These are phyloP conservation scores for Naganishia cerealis DNA, from an alignment of 1,284 basidiomycete genomes.

Conservation along the genomic window DNA sequence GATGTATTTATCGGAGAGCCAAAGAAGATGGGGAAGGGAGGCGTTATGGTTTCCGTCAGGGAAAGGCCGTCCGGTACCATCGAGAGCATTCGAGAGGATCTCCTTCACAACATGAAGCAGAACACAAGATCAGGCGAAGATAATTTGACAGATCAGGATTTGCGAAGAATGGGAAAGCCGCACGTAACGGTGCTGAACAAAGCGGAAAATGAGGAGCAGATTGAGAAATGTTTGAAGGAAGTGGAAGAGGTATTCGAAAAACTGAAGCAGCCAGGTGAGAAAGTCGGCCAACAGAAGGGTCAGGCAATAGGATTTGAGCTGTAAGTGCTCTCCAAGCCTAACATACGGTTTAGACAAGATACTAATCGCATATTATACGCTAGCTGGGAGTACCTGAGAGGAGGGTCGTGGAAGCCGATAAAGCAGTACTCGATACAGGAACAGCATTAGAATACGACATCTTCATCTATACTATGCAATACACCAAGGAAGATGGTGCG, in stretches of 20 bases:
- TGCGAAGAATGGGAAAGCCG: slow-evolving; percentile 36
- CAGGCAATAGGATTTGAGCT: slow-evolving; percentile 30
- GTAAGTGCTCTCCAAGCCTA: slow-evolving; percentile 6
- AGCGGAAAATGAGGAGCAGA: slow-evolving; percentile 37
- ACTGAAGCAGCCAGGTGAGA: slow-evolving; percentile 34
- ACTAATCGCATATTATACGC: not conserved
- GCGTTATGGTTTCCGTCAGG: slow-evolving; percentile 39
- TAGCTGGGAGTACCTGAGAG: slow-evolving; percentile 32
- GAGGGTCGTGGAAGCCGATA: slow-evolving; percentile 31
- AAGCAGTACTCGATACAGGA: slow-evolving; percentile 27
- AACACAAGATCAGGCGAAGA: slow-evolving; percentile 34
- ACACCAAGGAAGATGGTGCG: slow-evolving; percentile 4
- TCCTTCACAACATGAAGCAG: slow-evolving; percentile 35
- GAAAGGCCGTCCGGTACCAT: slow-evolving; percentile 38
- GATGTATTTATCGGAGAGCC: slow-evolving; percentile 41
- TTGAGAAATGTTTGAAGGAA: slow-evolving; percentile 37
- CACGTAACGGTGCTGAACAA: slow-evolving; percentile 43
- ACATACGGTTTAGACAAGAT: too few relatives aligned
- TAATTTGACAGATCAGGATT: slow-evolving; percentile 41
- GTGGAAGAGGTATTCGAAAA: slow-evolving; percentile 35
- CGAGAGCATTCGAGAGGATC: slow-evolving; percentile 35
- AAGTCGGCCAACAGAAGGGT: slow-evolving; percentile 31
- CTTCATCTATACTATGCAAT: slow-evolving; percentile 61
- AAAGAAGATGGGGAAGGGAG: slow-evolving; percentile 40
- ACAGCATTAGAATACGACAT: slow-evolving; percentile 50